Conservation (phyloP, 805 yeast species). For the Candida succiphila region DNA sequence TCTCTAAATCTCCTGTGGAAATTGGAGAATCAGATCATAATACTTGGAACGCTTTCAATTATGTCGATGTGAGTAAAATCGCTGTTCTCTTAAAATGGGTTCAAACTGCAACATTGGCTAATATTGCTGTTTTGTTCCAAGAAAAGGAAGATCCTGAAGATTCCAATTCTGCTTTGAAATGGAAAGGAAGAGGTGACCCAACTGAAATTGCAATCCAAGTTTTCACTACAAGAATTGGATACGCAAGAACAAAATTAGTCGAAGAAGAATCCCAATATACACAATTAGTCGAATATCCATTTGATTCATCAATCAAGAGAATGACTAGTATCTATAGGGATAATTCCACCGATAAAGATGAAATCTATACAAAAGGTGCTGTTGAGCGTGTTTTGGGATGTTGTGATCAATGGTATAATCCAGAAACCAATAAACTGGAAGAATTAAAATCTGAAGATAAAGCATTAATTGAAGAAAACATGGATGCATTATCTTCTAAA, state of each 20-base stretch:
- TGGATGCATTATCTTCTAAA: conserved; percentile 48
- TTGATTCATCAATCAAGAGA: conserved; percentile 64
- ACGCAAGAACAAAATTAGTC: conserved; percentile 33
- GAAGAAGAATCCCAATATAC: conserved; percentile 25
- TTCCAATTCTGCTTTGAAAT: too few species aligned
- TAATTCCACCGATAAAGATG: conserved; percentile 15
- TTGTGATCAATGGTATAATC: conserved; percentile 44
- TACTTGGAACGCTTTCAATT: conserved; percentile 21
- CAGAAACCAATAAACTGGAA: conserved; percentile 18
- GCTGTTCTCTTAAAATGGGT: conserved; percentile 36
- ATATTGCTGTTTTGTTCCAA: conserved; percentile 58
- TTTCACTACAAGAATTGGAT: conserved; percentile 49
- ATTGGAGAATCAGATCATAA: conserved; percentile 25
- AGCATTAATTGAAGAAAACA: conserved; percentile 37
- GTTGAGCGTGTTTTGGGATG: conserved; percentile 56
- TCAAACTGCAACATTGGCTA: conserved; percentile 64
- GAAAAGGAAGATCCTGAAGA: conserved; percentile 28
- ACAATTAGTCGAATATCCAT: conserved; percentile 61
- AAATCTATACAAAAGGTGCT: conserved; percentile 58
- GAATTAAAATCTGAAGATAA: conserved; percentile 32
- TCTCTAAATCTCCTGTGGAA: conserved; percentile 25
- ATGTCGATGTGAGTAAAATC: conserved; percentile 8
- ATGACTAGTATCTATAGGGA: conserved; percentile 54
- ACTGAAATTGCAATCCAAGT: conserved; percentile 86
- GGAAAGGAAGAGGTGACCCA: conserved; percentile 85